phyloP scores from a whole-genome alignment of 1,139 yeast genomes.

The Chernovozyma sophiae-reginae region DNA sequence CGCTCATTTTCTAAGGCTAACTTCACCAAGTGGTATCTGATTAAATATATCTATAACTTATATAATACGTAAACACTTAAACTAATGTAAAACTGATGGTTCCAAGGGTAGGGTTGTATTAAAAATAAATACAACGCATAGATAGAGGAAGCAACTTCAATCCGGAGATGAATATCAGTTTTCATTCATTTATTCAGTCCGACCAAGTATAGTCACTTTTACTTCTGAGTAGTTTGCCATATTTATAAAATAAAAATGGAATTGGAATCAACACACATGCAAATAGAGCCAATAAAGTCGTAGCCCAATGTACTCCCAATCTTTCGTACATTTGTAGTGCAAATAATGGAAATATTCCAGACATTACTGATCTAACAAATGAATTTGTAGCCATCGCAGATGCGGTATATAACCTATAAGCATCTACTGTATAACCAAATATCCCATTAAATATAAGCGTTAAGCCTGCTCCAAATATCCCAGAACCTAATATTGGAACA shows the following conservation, averaged over 20 bases:
- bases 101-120: no score
- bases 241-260: slow-evolving; percentile 31
- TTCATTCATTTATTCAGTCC: no score
- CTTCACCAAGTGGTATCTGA: no score
- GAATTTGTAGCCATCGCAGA: slow-evolving; percentile 41
- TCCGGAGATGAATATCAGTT: no score
- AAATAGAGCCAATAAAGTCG: slow-evolving; percentile 32
- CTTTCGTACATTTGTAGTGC: slow-evolving; percentile 33
- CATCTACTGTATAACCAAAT: slow-evolving; percentile 38
- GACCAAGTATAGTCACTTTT: slow-evolving; percentile 24
- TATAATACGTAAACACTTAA: no score
- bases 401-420: slow-evolving; percentile 38
- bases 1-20: no score
- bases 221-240: slow-evolving; percentile 29
- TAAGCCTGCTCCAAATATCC: slow-evolving; percentile 32
- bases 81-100: no score
- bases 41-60: no score
- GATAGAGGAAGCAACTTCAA: no score
- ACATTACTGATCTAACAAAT: slow-evolving; percentile 33
- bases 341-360: slow-evolving; percentile 38
- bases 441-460: slow-evolving; percentile 39
- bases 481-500: slow-evolving; percentile 36
- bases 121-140: no score
- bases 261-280: slow-evolving; percentile 32
- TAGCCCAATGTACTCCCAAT: slow-evolving; percentile 40